phyloP scores from a whole-genome alignment of 371 early-diverging fungal species.

The Saksenaea oblongispora region DNA sequence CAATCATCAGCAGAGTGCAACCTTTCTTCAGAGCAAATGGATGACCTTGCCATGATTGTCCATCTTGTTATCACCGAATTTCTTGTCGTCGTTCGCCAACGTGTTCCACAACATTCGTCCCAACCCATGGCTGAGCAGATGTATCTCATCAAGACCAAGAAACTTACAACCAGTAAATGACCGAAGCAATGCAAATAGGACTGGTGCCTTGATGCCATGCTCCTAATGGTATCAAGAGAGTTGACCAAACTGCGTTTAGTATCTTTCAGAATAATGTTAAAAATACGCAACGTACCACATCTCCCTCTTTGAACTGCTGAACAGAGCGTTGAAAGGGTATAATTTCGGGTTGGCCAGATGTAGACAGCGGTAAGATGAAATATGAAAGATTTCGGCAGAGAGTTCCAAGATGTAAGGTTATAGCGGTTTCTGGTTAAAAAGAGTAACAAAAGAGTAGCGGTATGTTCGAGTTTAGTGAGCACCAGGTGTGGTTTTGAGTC shows the following conservation, averaged over 20 bases:
- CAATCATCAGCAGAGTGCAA: neutral
- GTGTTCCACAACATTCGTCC: neutral
- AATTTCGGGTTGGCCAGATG: too few species aligned
- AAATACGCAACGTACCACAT: neutral
- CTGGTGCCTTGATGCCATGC: neutral
- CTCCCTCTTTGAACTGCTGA: neutral
- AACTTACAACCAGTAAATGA: constrained; percentile 1
- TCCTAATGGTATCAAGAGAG: neutral
- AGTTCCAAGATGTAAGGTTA: too few species aligned
- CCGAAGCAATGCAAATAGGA: neutral
- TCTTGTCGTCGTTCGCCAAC: neutral
- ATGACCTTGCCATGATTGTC: neutral
- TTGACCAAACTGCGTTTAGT: neutral
- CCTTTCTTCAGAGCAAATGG: neutral
- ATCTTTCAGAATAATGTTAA: neutral
- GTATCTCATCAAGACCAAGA: too few species aligned
- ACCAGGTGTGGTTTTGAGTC: too few species aligned
- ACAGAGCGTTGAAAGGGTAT: too few species aligned
- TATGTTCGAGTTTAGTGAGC: too few species aligned
- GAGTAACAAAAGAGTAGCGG: too few species aligned
- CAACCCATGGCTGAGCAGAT: constrained; percentile 1
- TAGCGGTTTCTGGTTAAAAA: too few species aligned
- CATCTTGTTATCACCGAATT: neutral
- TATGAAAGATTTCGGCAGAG: too few species aligned
- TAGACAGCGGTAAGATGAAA: too few species aligned